Conservation (phyloP, 208 protist species). For the Acanthamoeba divionensis region DNA sequence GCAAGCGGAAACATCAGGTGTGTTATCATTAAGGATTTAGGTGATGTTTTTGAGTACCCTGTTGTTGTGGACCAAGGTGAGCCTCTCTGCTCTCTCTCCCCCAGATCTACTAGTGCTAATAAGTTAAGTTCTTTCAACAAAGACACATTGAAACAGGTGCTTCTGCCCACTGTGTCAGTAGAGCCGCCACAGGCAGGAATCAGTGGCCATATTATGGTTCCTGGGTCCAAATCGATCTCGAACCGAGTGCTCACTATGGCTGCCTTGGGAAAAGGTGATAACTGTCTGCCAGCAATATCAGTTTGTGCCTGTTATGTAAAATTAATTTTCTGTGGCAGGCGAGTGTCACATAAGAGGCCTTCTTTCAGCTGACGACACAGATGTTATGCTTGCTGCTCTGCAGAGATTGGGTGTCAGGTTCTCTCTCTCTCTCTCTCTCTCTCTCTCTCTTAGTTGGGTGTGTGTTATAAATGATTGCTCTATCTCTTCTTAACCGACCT, state of each 20-base stretch:
- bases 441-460: too few species aligned
- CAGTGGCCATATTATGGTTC: slow-evolving; percentile 66
- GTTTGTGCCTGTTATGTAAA: too few species aligned
- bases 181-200: slow-evolving; percentile 21
- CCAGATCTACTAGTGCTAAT: too few species aligned
- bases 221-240: slow-evolving; percentile 82
- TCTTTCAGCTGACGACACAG: slow-evolving; percentile 80
- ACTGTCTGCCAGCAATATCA: neutral
- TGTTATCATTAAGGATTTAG: slow-evolving; percentile 69
- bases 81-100: neutral
- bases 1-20: slow-evolving; percentile 60
- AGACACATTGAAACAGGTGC: too few species aligned
- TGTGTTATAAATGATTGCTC: neutral
- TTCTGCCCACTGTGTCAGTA: slow-evolving; percentile 29
- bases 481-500: neutral
- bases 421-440: too few species aligned
- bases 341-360: slow-evolving; percentile 63
- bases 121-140: too few species aligned
- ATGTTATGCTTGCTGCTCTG: slow-evolving; percentile 71
- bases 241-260: slow-evolving; percentile 79
- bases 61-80: slow-evolving; percentile 20
- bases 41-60: slow-evolving; percentile 56
- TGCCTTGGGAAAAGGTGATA: slow-evolving; percentile 65
- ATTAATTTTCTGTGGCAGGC: neutral
- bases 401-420: slow-evolving; percentile 51